phyloP scores from a whole-genome alignment of 2,329 filamentous ascomycete genomes.

The Aspergillus spinulosporus region DNA sequence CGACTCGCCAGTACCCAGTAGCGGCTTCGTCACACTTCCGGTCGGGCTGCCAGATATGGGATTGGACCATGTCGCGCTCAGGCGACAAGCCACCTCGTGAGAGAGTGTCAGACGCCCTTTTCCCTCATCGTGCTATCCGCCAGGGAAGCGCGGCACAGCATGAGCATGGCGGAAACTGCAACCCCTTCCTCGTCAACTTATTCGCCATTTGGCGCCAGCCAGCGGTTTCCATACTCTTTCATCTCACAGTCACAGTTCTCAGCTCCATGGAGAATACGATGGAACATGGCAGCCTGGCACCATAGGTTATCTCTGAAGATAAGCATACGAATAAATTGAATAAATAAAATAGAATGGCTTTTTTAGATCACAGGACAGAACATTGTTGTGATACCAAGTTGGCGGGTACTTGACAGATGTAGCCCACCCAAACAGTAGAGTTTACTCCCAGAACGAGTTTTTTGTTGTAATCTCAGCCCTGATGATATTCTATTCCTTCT shows the following conservation, averaged over 20 bases:
- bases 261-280: too few relatives aligned
- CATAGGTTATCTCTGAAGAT: too few relatives aligned
- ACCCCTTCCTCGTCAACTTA: constrained; percentile 21
- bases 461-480: too few relatives aligned
- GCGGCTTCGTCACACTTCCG: background rate
- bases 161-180: background rate
- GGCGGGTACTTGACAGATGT: too few relatives aligned
- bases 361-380: too few relatives aligned
- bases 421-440: too few relatives aligned
- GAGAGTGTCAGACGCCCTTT: constrained; percentile 21
- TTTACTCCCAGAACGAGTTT: too few relatives aligned
- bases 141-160: constrained; percentile 28
- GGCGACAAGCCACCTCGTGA: constrained; percentile 30
- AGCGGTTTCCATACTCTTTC: constrained; percentile 20
- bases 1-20: constrained; percentile 1
- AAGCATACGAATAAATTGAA: too few relatives aligned
- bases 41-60: background rate
- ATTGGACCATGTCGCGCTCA: constrained; percentile 30
- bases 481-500: too few relatives aligned
- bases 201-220: constrained; percentile 30
- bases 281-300: too few relatives aligned
- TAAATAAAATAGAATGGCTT: too few relatives aligned
- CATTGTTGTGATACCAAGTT: too few relatives aligned
- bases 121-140: constrained; percentile 18
- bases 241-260: background rate